These are phyloP conservation scores for Halophytophthora polymorphica DNA, from an alignment of 352 stramenopile species.

Conservation along the genomic window DNA sequence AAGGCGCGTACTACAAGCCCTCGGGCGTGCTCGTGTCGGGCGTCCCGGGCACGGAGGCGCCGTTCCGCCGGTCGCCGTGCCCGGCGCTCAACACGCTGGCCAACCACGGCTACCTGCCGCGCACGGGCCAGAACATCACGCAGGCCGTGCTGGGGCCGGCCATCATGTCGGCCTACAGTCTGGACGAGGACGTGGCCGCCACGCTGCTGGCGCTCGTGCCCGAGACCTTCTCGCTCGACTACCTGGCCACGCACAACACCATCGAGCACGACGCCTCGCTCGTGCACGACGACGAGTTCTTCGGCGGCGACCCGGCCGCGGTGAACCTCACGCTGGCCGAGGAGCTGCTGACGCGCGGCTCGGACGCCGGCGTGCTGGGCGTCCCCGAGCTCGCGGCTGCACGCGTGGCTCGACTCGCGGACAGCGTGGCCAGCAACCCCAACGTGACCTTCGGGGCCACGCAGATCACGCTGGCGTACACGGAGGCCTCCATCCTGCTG, in stretches of 20 bases:
- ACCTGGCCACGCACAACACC: conserved; percentile 33
- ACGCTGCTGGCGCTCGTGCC: conserved; percentile 25
- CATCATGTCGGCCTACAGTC: conserved; percentile 29
- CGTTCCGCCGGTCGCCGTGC: conserved; percentile 42
- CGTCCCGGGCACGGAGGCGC: conserved; percentile 12
- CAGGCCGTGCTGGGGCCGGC: conserved; percentile 20
- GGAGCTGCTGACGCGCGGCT: conserved; percentile 26
- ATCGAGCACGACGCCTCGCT: conserved; percentile 40
- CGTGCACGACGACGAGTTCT: conserved; percentile 46
- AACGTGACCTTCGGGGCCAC: conserved; percentile 29
- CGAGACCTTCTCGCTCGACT: conserved; percentile 27
- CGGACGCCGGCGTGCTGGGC: conserved; percentile 22
- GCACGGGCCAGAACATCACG: conserved; percentile 44
- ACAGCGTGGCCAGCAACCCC: conserved; percentile 32
- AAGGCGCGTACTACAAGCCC: conserved; percentile 38
- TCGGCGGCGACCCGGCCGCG: conserved; percentile 24
- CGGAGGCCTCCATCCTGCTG: conserved; percentile 34
- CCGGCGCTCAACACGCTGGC: conserved; percentile 49
- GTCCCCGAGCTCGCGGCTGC: conserved; percentile 25
- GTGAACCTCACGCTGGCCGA: conserved; percentile 30
- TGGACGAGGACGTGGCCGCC: conserved; percentile 19
- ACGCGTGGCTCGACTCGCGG: conserved; percentile 30
- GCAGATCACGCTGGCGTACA: conserved; percentile 30
- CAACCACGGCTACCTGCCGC: conserved; percentile 55
- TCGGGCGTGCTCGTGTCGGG: conserved; percentile 25